Conservation (phyloP, 768 basidiomycete genomes). For the Coprinopsis strossmayeri region DNA sequence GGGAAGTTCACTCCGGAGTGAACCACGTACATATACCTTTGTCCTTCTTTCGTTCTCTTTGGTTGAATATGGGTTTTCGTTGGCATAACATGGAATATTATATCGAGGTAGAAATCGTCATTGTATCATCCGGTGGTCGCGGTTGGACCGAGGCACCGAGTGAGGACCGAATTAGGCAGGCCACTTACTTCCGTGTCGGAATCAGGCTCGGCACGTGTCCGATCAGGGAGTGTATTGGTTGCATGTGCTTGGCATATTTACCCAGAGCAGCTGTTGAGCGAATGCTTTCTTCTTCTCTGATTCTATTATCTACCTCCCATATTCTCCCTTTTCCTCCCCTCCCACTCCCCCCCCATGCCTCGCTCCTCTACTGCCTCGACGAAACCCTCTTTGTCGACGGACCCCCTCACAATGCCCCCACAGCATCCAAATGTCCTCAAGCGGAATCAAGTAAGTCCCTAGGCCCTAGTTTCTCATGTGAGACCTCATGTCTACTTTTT, state of each 20-base stretch:
- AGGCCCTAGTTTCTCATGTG: neutral
- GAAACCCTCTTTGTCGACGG: slow-evolving; percentile 16
- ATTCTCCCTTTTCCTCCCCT: neutral
- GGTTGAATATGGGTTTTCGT: no score
- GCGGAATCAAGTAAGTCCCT: slow-evolving; percentile 39
- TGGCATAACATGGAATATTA: neutral
- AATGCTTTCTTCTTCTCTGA: neutral
- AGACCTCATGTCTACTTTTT: slow-evolving; percentile 5
- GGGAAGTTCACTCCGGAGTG: slow-evolving; percentile 24
- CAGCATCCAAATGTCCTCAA: slow-evolving; percentile 43
- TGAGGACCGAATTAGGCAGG: neutral
- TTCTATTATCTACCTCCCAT: slow-evolving; percentile 3
- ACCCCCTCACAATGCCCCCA: slow-evolving; percentile 19
- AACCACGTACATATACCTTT: no score
- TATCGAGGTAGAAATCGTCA: no score
- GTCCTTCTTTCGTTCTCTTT: no score
- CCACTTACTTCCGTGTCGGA: neutral
- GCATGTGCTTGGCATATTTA: slow-evolving; percentile 2
- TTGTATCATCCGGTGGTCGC: no score
- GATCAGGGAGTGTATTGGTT: no score
- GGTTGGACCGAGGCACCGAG: neutral
- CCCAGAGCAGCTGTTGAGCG: slow-evolving; percentile 1
- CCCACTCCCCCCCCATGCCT: slow-evolving; percentile 2
- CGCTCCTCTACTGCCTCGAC: neutral
- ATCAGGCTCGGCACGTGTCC: slow-evolving; percentile 2